phyloP scores from a whole-genome alignment of 805 yeast genomes.

The Kuraishia cidri region DNA sequence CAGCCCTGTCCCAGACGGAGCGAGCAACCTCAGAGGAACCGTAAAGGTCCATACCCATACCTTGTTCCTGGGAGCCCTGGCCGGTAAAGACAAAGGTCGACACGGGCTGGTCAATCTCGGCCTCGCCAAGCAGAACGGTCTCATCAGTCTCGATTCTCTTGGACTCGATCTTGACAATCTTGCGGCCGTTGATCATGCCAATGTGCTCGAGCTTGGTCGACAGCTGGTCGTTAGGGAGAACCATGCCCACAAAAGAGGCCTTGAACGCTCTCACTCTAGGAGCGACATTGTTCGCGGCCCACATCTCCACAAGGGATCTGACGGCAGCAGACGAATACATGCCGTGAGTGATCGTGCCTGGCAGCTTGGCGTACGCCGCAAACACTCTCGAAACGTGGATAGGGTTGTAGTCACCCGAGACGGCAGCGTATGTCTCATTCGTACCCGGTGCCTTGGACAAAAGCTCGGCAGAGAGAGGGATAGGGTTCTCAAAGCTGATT shows the following conservation, averaged over 20 bases:
- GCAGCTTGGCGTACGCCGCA: constrained; percentile 85
- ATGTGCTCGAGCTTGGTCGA: constrained; percentile 86
- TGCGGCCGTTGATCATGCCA: constrained; percentile 99
- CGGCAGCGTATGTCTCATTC: constrained; percentile 93
- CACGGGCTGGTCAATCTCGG: constrained; percentile 97
- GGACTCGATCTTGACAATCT: constrained; percentile 88
- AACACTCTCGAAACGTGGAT: constrained; percentile 95
- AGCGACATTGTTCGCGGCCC: constrained; percentile 97
- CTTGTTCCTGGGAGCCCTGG: constrained; percentile 99
- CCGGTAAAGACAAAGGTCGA: constrained; percentile 98
- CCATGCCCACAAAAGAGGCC: constrained; percentile 93
- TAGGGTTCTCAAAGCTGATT: constrained; percentile 78
- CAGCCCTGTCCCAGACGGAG: constrained; percentile 97
- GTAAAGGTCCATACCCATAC: constrained; percentile 99
- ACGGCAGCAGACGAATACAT: constrained; percentile 97
- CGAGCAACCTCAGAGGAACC: constrained; percentile 85
- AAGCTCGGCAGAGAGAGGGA: constrained; percentile 67
- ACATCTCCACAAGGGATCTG: constrained; percentile 90
- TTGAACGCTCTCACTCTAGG: constrained; percentile 92
- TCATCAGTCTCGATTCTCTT: constrained; percentile 72
- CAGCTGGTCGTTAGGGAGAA: constrained; percentile 87
- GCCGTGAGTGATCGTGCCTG: constrained; percentile 98
- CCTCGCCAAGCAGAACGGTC: constrained; percentile 84
- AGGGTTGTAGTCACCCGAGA: constrained; percentile 97
- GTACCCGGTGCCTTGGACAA: constrained; percentile 84